Evolutionary conservation across 176 grass and related monocot species (phyloP).

Genomic region (Cenchrus americanus): DNA sequence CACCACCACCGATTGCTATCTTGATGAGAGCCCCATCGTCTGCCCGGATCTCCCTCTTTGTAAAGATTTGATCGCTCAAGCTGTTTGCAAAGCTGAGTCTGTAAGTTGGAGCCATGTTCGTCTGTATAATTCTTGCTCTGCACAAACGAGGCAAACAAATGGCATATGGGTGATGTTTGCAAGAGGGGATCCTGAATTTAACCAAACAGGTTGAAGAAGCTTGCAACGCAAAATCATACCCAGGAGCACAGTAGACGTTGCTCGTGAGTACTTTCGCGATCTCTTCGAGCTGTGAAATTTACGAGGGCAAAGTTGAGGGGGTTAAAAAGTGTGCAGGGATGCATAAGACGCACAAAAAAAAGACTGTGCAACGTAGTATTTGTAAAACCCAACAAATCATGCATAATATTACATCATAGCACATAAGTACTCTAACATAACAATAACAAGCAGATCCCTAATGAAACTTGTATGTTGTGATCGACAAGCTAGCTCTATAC

Average conservation of each 20-base stretch:
- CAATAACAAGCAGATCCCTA: background rate
- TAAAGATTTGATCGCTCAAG: constrained; percentile 39
- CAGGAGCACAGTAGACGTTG: constrained; percentile 19
- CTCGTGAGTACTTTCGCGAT: constrained; percentile 35
- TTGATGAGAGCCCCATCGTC: constrained; percentile 32
- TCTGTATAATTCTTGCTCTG: constrained; percentile 11
- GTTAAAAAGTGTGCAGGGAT: background rate
- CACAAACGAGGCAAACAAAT: background rate
- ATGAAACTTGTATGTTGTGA: background rate
- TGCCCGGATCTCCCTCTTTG: constrained; percentile 23
- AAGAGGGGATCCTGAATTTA: background rate
- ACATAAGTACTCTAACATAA: background rate
- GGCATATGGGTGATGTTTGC: background rate
- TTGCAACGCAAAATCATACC: background rate
- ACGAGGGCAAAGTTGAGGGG: background rate
- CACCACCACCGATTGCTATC: background rate
- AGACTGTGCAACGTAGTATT: background rate
- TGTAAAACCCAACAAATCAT: background rate
- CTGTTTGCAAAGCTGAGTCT: constrained; percentile 38
- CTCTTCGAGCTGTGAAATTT: constrained; percentile 19
- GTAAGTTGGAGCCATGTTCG: constrained; percentile 38
- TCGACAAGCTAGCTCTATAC: background rate
- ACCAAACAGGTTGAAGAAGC: background rate
- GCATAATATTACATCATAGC: background rate
- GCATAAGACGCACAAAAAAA: background rate